A percentile compares a stretch with the other conserved stretches of the same genome.
Conservation (phyloP, 78 protist species). For the Capsaspora owczarzaki region DNA sequence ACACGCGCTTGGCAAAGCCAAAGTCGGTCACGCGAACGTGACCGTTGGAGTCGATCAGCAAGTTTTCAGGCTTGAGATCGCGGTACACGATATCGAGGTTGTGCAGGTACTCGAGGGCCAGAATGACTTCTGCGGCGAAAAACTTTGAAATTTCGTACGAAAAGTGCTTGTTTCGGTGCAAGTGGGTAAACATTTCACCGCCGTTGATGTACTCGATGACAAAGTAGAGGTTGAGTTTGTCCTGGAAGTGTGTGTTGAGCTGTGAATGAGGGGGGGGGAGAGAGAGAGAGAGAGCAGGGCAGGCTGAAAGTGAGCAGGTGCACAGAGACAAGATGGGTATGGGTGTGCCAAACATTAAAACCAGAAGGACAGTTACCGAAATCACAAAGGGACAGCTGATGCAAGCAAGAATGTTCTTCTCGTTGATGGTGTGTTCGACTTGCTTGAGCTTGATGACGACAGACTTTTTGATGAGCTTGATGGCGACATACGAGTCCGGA, state of each 20-base stretch:
- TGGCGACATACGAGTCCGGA: conserved; percentile 8
- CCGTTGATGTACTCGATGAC: conserved; percentile 77
- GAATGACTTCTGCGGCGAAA: conserved; percentile 25
- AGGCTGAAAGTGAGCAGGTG: background rate
- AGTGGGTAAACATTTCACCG: conserved; percentile 79
- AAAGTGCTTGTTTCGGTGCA: conserved; percentile 17
- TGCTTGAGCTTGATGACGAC: conserved; percentile 30
- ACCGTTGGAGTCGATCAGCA: conserved; percentile 81
- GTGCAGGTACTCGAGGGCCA: conserved; percentile 43
- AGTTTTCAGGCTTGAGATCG: conserved; percentile 92
- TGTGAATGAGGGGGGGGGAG: background rate
- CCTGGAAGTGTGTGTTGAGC: background rate
- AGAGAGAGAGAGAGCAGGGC: background rate
- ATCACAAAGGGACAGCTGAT: conserved; percentile 23
- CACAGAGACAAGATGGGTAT: background rate
- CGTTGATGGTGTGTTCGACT: conserved; percentile 40
- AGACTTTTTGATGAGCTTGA: conserved; percentile 25
- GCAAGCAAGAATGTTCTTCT: conserved; percentile 17
- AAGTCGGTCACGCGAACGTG: conserved; percentile 92
- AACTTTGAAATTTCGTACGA: conserved; percentile 15
- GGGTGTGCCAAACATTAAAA: no score
- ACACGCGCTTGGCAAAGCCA: conserved; percentile 84
- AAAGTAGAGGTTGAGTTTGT: conserved; percentile 53
- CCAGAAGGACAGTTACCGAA: background rate
- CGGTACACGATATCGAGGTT: conserved; percentile 72